Evolutionary conservation across 2,329 filamentous ascomycete species (phyloP).

Genomic region (Colletotrichum melonis): DNA sequence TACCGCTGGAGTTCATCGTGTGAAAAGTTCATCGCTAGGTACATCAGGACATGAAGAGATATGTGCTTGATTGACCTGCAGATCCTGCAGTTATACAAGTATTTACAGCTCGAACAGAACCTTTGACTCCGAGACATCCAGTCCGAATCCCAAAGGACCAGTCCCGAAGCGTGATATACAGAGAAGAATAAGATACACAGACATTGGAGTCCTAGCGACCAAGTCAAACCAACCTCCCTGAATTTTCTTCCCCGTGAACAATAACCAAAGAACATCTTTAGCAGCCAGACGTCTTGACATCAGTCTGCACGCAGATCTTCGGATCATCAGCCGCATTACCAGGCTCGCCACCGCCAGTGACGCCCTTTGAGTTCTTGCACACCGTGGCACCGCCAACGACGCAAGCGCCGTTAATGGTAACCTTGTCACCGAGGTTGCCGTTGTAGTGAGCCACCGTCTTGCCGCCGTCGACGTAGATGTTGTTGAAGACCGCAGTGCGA

Average conservation of each 20-base stretch:
- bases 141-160: background rate
- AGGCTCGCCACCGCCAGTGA: constrained; percentile 49
- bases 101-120: constrained; percentile 17
- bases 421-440: constrained; percentile 43
- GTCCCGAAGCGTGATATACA: background rate
- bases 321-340: constrained; percentile 15
- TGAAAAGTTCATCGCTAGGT: constrained; percentile 13
- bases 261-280: background rate
- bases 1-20: background rate
- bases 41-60: constrained; percentile 30
- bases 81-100: background rate
- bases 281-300: constrained; percentile 30
- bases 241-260: background rate
- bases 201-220: no score
- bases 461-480: constrained; percentile 48
- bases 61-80: constrained; percentile 20
- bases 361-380: constrained; percentile 46
- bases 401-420: constrained; percentile 35
- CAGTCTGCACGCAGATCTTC: constrained; percentile 11
- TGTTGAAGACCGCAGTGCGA: constrained; percentile 42
- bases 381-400: constrained; percentile 18
- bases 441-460: constrained; percentile 46
- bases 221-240: background rate
- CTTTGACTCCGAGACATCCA: background rate
- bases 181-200: background rate